Evolutionary conservation across 805 yeast genomes (phyloP).

Genomic region (Candida easanensis): DNA sequence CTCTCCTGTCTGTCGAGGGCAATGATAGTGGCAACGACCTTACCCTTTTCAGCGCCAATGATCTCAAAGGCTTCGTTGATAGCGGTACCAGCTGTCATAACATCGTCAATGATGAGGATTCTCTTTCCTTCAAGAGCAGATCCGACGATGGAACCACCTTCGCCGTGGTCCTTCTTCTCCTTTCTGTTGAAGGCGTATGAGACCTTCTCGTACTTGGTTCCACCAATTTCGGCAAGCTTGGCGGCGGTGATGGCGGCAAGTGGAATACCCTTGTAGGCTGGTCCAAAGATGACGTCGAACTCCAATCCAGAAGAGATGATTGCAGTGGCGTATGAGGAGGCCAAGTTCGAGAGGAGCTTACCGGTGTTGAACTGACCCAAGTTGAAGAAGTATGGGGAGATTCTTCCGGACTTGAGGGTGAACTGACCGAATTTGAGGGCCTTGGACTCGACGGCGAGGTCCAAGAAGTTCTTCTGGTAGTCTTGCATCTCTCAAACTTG

Average conservation of each 20-base stretch:
- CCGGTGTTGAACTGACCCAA: conserved; percentile 89
- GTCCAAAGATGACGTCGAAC: conserved; percentile 92
- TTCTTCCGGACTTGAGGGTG: conserved; percentile 88
- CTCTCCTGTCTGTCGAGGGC: conserved; percentile 94
- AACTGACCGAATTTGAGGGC: conserved; percentile 87
- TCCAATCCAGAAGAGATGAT: conserved; percentile 78
- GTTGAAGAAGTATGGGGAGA: conserved; percentile 95
- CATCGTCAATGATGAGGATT: conserved; percentile 90
- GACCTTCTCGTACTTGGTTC: conserved; percentile 66
- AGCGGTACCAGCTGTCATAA: conserved; percentile 98
- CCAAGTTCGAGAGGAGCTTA: conserved; percentile 70
- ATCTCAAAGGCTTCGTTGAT: conserved; percentile 89
- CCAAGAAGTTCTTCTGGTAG: conserved; percentile 67
- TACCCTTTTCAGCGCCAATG: conserved; percentile 65
- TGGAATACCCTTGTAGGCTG: conserved; percentile 97
- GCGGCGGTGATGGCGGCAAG: conserved; percentile 91
- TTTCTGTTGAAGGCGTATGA: conserved; percentile 96
- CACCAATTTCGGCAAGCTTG: conserved; percentile 86
- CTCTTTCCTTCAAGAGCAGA: conserved; percentile 66
- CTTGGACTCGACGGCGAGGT: conserved; percentile 74
- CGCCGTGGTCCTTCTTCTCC: conserved; percentile 97
- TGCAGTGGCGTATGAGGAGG: conserved; percentile 85
- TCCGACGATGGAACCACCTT: conserved; percentile 95
- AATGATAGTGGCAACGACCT: conserved; percentile 78
- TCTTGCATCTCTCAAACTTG: conserved; percentile 36